These are phyloP conservation scores for Neofusicoccum umdonicola DNA, from an alignment of 2,329 filamentous ascomycete species.

Conservation along the genomic window DNA sequence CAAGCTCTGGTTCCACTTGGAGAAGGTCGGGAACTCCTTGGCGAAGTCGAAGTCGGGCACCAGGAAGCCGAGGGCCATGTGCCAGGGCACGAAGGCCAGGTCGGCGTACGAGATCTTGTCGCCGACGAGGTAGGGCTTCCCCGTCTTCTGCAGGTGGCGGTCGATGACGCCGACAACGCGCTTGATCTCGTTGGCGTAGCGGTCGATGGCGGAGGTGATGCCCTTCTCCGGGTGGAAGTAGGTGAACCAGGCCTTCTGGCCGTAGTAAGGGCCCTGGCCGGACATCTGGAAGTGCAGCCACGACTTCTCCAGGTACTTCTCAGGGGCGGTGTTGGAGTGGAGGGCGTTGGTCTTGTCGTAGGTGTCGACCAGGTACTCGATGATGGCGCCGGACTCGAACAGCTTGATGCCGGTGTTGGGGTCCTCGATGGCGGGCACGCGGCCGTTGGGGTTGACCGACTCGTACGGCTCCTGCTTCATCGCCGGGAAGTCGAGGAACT, in stretches of 20 bases:
- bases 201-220: slow-evolving; percentile 41
- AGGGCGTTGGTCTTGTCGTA: slow-evolving; percentile 44
- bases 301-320: slow-evolving; percentile 40
- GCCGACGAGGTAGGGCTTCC: slow-evolving; percentile 42
- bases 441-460: slow-evolving; percentile 41
- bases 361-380: slow-evolving; percentile 44
- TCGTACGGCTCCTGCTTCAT: slow-evolving; percentile 40
- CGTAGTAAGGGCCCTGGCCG: slow-evolving; percentile 50
- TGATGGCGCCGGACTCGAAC: slow-evolving; percentile 45
- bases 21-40: slow-evolving; percentile 27
- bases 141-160: slow-evolving; percentile 31
- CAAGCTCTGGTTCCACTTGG: slow-evolving; percentile 30
- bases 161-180: slow-evolving; percentile 49
- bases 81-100: slow-evolving; percentile 42
- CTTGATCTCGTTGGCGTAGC: slow-evolving; percentile 45
- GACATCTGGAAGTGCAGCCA: slow-evolving; percentile 48
- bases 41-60: slow-evolving; percentile 26
- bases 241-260: slow-evolving; percentile 38
- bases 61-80: slow-evolving; percentile 23
- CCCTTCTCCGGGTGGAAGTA: slow-evolving; percentile 42
- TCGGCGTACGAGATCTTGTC: slow-evolving; percentile 45
- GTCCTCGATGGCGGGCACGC: slow-evolving; percentile 44
- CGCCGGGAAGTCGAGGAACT: slow-evolving; percentile 37
- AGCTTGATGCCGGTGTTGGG: slow-evolving; percentile 44
- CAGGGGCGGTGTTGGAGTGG: slow-evolving; percentile 31